Conservation (phyloP, 1,284 basidiomycete genomes). For the Puccinia coronata region DNA sequence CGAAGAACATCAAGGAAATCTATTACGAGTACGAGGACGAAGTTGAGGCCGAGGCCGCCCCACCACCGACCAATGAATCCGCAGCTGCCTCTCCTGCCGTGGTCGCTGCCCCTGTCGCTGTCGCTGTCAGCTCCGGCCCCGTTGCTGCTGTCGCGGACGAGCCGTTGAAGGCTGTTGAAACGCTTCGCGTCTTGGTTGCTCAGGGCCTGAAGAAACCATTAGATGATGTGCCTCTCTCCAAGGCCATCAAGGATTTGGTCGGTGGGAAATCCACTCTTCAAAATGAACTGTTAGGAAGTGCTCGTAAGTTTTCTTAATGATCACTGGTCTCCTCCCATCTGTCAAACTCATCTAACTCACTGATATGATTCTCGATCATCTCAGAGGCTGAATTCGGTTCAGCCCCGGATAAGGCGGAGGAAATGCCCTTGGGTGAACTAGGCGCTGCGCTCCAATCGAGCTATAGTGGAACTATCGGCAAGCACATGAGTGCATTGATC, state of each 20-base stretch:
- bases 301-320: constrained; percentile 64
- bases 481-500: constrained; percentile 88
- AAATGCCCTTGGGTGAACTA: constrained; percentile 91
- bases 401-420: constrained; percentile 96
- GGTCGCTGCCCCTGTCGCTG: constrained; percentile 60
- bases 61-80: constrained; percentile 56
- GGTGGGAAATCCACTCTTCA: constrained; percentile 97
- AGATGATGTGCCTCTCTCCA: constrained; percentile 83
- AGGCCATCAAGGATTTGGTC: constrained; percentile 97
- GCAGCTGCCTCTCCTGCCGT: constrained; percentile 58
- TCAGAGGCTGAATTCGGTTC: constrained; percentile 62
- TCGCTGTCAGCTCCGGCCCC: constrained; percentile 60
- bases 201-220: constrained; percentile 97
- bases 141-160: constrained; percentile 80
- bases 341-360: neutral
- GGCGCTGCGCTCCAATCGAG: constrained; percentile 80
- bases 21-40: constrained; percentile 98
- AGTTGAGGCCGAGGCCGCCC: constrained; percentile 54
- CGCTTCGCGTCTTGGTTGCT: constrained; percentile 83
- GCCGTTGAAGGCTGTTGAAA: constrained; percentile 87
- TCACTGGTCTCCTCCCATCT: neutral
- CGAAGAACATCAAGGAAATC: constrained; percentile 93
- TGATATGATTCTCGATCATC: neutral
- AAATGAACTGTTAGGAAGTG: constrained; percentile 83
- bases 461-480: constrained; percentile 83